A percentile compares a stretch with the other conserved stretches of the same genome.
phyloP scores from a whole-genome alignment of 768 basidiomycete species.

The Boletus edulis region DNA sequence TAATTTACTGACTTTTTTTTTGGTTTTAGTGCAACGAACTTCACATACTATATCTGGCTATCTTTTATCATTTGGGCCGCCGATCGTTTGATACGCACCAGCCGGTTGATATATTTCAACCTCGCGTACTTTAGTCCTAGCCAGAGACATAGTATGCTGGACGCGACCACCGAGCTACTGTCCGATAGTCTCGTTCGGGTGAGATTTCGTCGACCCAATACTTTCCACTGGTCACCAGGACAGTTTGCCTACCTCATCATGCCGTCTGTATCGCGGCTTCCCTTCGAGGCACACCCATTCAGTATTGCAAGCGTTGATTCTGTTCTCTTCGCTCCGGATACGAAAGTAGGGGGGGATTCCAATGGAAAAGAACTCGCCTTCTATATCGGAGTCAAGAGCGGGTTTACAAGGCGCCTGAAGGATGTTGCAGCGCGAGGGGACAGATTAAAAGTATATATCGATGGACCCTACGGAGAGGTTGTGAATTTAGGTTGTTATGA shows the following conservation, averaged over 20 bases:
- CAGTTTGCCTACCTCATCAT: conserved; percentile 52
- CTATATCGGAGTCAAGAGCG: conserved; percentile 52
- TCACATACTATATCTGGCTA: conserved; percentile 43
- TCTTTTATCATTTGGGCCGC: conserved; percentile 52
- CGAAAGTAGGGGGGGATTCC: neutral
- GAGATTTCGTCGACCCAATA: conserved; percentile 39
- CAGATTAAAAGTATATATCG: conserved; percentile 47
- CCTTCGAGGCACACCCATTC: conserved; percentile 57
- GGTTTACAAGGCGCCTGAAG: conserved; percentile 51
- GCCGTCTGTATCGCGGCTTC: conserved; percentile 40
- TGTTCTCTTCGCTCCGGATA: conserved; percentile 8
- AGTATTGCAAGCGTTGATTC: conserved; percentile 46
- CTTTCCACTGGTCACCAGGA: conserved; percentile 50
- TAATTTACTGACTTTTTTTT: neutral
- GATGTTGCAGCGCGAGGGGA: conserved; percentile 29
- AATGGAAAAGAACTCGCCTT: conserved; percentile 45
- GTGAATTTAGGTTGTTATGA: conserved; percentile 39
- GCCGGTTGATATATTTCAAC: conserved; percentile 44
- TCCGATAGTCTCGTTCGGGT: conserved; percentile 45
- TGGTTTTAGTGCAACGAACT: conserved; percentile 16
- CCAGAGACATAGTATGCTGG: conserved; percentile 21
- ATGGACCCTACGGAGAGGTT: conserved; percentile 53
- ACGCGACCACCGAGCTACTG: conserved; percentile 39
- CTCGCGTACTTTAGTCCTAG: conserved; percentile 32
- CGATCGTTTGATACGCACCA: conserved; percentile 45